Evolutionary conservation across 148 eudicot genomes (phyloP).

Genomic region (Amaranthus hypochondriacus): DNA sequence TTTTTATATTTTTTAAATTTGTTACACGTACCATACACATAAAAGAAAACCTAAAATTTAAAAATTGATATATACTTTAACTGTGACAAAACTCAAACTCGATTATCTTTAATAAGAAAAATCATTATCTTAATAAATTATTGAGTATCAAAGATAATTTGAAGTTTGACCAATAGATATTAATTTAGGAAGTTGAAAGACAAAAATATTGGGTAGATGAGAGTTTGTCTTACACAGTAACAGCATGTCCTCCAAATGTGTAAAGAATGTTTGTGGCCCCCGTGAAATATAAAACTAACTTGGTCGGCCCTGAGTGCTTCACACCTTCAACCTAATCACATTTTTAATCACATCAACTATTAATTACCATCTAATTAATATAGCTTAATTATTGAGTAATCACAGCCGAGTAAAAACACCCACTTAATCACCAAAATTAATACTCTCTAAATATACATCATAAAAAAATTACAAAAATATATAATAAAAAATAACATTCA

Average conservation of each 20-base stretch:
- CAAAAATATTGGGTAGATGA: constrained; percentile 22
- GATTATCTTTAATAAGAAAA: no score
- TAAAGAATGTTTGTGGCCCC: constrained; percentile 97
- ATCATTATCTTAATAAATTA: no score
- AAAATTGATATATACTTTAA: no score
- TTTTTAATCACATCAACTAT: not conserved
- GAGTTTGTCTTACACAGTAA: constrained; percentile 78
- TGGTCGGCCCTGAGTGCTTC: constrained; percentile 73
- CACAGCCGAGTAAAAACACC: not conserved
- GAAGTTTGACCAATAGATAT: constrained; percentile 14
- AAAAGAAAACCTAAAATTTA: no score
- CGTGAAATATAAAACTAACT: constrained; percentile 78
- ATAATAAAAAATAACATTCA: no score
- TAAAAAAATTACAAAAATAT: no score
- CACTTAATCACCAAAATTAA: no score
- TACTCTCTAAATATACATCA: no score
- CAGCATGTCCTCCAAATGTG: constrained; percentile 97
- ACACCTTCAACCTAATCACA: constrained; percentile 68
- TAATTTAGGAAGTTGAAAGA: constrained; percentile 11
- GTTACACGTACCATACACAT: no score
- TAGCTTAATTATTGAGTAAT: not conserved
- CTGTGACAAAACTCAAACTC: no score
- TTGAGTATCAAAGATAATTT: not conserved
- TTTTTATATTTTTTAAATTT: no score
- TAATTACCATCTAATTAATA: not conserved